Evolutionary conservation across 1,284 basidiomycete species (phyloP), one percentile per base, ranked within the genome.

Genomic region (Trichosporon asahii): DNA sequence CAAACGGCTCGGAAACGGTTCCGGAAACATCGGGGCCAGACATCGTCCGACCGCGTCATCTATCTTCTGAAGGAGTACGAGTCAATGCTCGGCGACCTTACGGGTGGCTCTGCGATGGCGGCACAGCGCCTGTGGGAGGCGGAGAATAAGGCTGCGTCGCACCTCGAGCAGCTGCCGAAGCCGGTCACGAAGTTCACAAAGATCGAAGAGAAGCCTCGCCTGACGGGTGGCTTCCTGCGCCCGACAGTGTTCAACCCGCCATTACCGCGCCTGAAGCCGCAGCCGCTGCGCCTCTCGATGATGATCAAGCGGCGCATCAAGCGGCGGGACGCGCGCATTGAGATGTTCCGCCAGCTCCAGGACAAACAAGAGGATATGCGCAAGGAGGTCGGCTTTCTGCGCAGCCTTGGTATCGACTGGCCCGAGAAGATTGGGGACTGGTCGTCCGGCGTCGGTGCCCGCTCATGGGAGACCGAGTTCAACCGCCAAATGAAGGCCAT

Each of bases 261-360:
- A 0, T 85, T 95, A 7, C 92, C 92, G 0, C 87, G 91, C 0
- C 82, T 95, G 75, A 88, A 87, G 68, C 91, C 91, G 0, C 92
- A 95, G 73, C 93, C 94, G 0, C 72, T 82, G 2, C 84, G 86
- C 15, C 86, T 94, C 53, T 86, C 87, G 0, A 86, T 87, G 76
- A 92, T 93, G 85, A 91, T 95, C 37, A 77, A 82, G 23, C 85
- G 85, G 18, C 87, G 94, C 0, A 85, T 88, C 21, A 75, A 79
- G 23, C 64, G 61, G 0, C 85, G 88, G 6, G 85, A 85, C 15
- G 80, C 83, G 31, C 86, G 90, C 0, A 74, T 85, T n/a, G 81
- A 76, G 6, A 76, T 75, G 63, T 78, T 78, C 15, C 78, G 77
- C 2, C 68, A 76, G 18, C 73, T 88, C 1, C 69, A 73, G 3